Conservation (phyloP, 169 alveolate species). For the Neospora caninum region DNA sequence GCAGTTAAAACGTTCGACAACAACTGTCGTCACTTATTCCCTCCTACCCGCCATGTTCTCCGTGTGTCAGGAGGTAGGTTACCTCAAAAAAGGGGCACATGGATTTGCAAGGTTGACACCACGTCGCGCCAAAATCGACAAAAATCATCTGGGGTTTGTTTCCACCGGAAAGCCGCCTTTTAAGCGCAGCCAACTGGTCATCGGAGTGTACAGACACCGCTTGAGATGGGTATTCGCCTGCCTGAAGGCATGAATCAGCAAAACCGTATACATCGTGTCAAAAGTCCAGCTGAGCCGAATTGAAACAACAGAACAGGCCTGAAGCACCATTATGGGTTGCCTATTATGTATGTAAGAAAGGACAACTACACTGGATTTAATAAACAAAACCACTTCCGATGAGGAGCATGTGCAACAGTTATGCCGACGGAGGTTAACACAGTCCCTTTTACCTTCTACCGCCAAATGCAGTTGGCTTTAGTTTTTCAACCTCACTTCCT, state of each 20-base stretch:
- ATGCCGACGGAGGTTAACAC: too few species aligned
- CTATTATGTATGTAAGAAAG: too few species aligned
- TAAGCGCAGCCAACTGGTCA: background rate
- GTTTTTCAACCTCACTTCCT: too few species aligned
- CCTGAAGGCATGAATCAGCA: background rate
- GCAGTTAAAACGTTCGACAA: too few species aligned
- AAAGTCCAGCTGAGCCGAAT: background rate
- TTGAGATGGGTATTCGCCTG: background rate
- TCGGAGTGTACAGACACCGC: slow-evolving; percentile 22
- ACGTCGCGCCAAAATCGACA: slow-evolving; percentile 37
- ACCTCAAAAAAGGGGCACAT: slow-evolving; percentile 53
- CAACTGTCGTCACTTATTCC: too few species aligned
- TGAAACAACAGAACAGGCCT: too few species aligned
- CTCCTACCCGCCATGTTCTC: background rate
- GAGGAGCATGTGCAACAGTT: too few species aligned
- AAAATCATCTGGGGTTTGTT: background rate
- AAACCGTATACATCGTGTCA: background rate
- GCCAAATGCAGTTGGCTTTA: too few species aligned
- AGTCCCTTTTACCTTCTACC: too few species aligned
- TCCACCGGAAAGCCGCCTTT: background rate
- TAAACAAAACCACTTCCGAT: too few species aligned
- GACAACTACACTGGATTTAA: too few species aligned
- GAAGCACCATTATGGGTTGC: too few species aligned
- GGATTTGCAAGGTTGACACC: slow-evolving; percentile 58
- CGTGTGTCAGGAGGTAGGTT: background rate